phyloP scores from a whole-genome alignment of 441 rosid species.

The Biscutella laevigata region DNA sequence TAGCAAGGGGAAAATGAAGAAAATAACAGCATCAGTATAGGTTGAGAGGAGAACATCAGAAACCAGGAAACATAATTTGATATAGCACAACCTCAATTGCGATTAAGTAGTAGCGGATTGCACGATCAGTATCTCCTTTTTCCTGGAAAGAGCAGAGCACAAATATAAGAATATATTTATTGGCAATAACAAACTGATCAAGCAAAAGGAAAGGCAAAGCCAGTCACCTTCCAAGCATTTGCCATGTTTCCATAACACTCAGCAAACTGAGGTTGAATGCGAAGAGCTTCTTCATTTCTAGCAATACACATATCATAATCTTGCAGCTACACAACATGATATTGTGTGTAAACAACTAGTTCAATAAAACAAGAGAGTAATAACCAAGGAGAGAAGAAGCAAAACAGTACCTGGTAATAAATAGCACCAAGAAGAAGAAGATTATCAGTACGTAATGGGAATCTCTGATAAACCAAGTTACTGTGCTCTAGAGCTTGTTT shows the following conservation, averaged over 20 bases:
- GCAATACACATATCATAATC: slow-evolving; percentile 95
- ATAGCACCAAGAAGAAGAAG: slow-evolving; percentile 95
- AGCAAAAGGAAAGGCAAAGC: slow-evolving; percentile 2
- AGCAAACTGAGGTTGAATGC: slow-evolving; percentile 83
- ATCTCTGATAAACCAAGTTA: slow-evolving; percentile 68
- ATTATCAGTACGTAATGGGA: slow-evolving; percentile 78
- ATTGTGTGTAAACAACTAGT: neutral
- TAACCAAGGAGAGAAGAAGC: neutral
- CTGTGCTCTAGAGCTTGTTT: slow-evolving; percentile 85
- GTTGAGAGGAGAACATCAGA: neutral
- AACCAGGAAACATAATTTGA: slow-evolving; percentile 4
- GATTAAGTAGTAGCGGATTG: slow-evolving; percentile 82
- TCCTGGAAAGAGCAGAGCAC: slow-evolving; percentile 47
- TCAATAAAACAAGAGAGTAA: neutral
- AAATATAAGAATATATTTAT: neutral
- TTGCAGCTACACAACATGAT: slow-evolving; percentile 46
- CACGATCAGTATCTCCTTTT: slow-evolving; percentile 87
- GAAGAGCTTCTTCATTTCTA: slow-evolving; percentile 94
- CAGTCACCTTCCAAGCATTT: slow-evolving; percentile 90
- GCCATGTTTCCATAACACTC: slow-evolving; percentile 99
- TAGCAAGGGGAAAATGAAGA: slow-evolving; percentile 1
- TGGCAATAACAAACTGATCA: slow-evolving; percentile 1
- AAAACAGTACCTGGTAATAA: slow-evolving; percentile 70
- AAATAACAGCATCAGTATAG: neutral
- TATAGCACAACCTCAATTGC: slow-evolving; percentile 78